Percentiles rank a stretch among this genome's conserved stretches.
These are phyloP conservation scores for Nicotiana otophora DNA, from an alignment of 257 asterid genomes.

Conservation along the genomic window DNA sequence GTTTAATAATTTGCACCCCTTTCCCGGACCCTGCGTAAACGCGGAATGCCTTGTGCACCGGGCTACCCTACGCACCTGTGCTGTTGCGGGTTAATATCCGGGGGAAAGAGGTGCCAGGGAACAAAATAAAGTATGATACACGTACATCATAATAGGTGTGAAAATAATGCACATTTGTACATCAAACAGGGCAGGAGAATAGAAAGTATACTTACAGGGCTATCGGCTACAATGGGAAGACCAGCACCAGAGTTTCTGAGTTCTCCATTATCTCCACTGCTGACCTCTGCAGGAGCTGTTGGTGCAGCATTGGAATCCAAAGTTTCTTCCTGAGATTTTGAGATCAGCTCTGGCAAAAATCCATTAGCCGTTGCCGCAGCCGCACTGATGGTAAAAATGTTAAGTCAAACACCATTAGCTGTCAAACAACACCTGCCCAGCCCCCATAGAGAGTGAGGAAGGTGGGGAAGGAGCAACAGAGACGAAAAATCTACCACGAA, in stretches of 20 bases:
- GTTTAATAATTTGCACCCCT: neutral
- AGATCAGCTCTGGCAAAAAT: constrained; percentile 31
- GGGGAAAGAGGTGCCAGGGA: neutral
- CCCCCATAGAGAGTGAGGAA: neutral
- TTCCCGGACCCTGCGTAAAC: no score
- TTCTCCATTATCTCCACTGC: constrained; percentile 22
- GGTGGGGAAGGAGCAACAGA: neutral
- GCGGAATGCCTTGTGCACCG: no score
- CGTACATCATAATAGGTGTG: neutral
- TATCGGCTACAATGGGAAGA: constrained; percentile 50
- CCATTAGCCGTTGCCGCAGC: constrained; percentile 50
- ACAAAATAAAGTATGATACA: neutral
- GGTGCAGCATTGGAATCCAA: constrained; percentile 29
- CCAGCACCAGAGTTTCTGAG: constrained; percentile 37
- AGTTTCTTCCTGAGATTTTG: constrained; percentile 30
- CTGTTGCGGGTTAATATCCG: neutral
- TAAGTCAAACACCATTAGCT: constrained; percentile 1
- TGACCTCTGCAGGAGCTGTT: constrained; percentile 24
- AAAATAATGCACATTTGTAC: neutral
- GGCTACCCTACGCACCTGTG: neutral
- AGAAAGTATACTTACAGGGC: constrained; percentile 1
- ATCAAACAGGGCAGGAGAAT: neutral
- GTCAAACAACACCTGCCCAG: neutral
- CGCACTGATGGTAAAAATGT: constrained; percentile 37
- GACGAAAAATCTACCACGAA: neutral